A percentile compares a stretch with the other conserved stretches of the same genome.
Evolutionary conservation across 169 alveolate species (phyloP).

Genomic region (Ichthyophthirius multifiliis): DNA sequence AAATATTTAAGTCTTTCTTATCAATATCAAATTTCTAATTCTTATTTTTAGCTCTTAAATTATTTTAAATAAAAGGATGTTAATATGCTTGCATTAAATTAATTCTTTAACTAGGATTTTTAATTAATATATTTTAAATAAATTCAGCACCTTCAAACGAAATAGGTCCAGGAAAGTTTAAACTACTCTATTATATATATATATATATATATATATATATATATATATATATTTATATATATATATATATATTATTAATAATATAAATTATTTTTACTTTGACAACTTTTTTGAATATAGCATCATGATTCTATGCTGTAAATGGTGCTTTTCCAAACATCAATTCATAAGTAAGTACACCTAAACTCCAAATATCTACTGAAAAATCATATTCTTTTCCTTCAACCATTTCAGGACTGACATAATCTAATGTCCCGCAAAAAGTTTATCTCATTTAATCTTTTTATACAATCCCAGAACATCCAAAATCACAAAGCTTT

Average conservation of each 20-base stretch:
- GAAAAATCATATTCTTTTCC: slow-evolving; percentile 40
- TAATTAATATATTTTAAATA: neutral
- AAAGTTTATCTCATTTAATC: slow-evolving; percentile 34
- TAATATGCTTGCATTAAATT: neutral
- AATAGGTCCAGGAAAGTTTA: neutral
- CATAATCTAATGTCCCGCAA: slow-evolving; percentile 48
- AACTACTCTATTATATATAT: neutral
- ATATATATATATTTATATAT: neutral
- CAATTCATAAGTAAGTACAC: slow-evolving; percentile 42
- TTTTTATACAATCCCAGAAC: slow-evolving; percentile 34
- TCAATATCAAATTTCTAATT: no score
- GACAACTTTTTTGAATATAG: neutral
- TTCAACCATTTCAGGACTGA: slow-evolving; percentile 42
- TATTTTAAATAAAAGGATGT: slow-evolving; percentile 4
- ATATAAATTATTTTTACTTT: neutral
- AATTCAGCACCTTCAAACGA: neutral
- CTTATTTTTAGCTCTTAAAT: no score
- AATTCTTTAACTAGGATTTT: neutral
- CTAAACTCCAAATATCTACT: slow-evolving; percentile 46
- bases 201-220: no score
- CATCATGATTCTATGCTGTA: neutral
- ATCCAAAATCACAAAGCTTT: slow-evolving; percentile 63
- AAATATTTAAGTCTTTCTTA: no score
- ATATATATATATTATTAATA: neutral
- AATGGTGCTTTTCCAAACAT: slow-evolving; percentile 36